phyloP scores from a whole-genome alignment of 2,329 filamentous ascomycete genomes.

The Beauveria sp. region DNA sequence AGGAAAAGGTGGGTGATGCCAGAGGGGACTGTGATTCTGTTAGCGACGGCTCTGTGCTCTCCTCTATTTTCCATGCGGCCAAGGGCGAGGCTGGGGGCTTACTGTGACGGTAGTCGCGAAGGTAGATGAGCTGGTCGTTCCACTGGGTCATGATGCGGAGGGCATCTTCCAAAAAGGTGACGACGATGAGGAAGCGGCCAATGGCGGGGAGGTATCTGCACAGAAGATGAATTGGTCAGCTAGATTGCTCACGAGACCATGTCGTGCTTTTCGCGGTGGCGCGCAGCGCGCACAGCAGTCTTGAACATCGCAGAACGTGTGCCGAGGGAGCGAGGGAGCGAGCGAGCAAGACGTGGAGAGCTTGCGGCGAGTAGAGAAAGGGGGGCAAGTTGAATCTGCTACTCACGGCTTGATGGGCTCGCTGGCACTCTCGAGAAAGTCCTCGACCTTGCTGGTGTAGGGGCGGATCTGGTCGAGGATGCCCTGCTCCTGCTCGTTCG shows the following conservation, averaged over 20 bases:
- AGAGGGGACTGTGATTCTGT: conserved; percentile 58
- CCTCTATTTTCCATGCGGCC: background rate
- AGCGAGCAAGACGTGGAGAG: no score
- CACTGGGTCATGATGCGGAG: conserved; percentile 96
- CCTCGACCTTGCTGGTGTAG: conserved; percentile 98
- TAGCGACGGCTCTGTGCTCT: conserved; percentile 6
- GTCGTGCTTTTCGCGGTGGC: no score
- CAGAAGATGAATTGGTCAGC: conserved; percentile 14
- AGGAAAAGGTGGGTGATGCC: conserved; percentile 92
- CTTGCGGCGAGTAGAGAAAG: background rate
- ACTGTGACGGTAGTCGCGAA: conserved; percentile 91
- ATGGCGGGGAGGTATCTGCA: conserved; percentile 84
- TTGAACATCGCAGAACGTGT: no score
- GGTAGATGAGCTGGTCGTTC: conserved; percentile 87
- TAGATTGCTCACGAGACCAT: background rate
- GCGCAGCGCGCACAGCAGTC: background rate
- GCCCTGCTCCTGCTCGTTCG: conserved; percentile 49
- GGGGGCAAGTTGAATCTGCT: background rate
- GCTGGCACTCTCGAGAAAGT: conserved; percentile 76
- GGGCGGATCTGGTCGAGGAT: conserved; percentile 77
- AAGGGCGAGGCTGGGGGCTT: conserved; percentile 32
- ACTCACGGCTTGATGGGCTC: conserved; percentile 88
- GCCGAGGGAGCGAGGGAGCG: no score
- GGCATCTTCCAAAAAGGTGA: conserved; percentile 96
- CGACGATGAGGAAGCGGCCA: conserved; percentile 94